A percentile compares a stretch with the other conserved stretches of the same genome.
Conservation (phyloP, 2,329 filamentous ascomycete genomes). For the Allantophomopsis lycopodina region DNA sequence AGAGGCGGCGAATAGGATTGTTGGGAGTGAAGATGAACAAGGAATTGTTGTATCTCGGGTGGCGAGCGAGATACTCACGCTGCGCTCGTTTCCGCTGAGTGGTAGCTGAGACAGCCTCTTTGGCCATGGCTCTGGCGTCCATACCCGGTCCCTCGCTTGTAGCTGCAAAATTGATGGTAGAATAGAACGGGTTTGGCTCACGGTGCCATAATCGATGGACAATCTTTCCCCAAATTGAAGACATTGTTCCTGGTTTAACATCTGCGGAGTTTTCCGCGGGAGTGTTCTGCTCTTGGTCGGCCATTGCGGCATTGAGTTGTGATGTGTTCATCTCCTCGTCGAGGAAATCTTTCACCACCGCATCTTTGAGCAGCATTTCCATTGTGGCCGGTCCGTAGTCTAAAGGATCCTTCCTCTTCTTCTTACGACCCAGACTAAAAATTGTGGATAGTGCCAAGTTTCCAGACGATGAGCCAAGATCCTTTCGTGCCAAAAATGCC, state of each 20-base stretch:
- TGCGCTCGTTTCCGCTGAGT: slow-evolving; percentile 78
- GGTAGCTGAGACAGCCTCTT: slow-evolving; percentile 74
- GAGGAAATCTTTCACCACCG: slow-evolving; percentile 86
- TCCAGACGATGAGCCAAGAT: slow-evolving; percentile 56
- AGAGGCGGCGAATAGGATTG: slow-evolving; percentile 68
- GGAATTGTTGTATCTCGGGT: slow-evolving; percentile 87
- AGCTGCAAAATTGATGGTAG: slow-evolving; percentile 61
- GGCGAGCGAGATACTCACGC: slow-evolving; percentile 72
- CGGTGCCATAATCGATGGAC: slow-evolving; percentile 40
- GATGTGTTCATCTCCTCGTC: slow-evolving; percentile 50
- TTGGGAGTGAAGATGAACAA: slow-evolving; percentile 73
- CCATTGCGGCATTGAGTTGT: slow-evolving; percentile 18
- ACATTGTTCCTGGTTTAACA: slow-evolving; percentile 42
- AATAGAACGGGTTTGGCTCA: slow-evolving; percentile 93
- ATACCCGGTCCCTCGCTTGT: slow-evolving; percentile 55
- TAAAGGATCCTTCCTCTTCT: slow-evolving; percentile 62
- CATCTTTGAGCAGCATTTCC: slow-evolving; percentile 94
- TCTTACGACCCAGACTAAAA: slow-evolving; percentile 46
- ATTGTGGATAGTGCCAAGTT: slow-evolving; percentile 68
- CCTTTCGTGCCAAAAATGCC: slow-evolving; percentile 83
- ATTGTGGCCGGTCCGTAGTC: slow-evolving; percentile 86
- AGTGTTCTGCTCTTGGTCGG: slow-evolving; percentile 16
- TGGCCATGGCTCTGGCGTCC: slow-evolving; percentile 78
- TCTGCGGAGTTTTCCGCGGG: slow-evolving; percentile 22
- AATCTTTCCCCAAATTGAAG: slow-evolving; percentile 47